Evolutionary conservation across 192 early-diverging fungal genomes (phyloP).

Genomic region (Jimgerdemannia lactiflua): DNA sequence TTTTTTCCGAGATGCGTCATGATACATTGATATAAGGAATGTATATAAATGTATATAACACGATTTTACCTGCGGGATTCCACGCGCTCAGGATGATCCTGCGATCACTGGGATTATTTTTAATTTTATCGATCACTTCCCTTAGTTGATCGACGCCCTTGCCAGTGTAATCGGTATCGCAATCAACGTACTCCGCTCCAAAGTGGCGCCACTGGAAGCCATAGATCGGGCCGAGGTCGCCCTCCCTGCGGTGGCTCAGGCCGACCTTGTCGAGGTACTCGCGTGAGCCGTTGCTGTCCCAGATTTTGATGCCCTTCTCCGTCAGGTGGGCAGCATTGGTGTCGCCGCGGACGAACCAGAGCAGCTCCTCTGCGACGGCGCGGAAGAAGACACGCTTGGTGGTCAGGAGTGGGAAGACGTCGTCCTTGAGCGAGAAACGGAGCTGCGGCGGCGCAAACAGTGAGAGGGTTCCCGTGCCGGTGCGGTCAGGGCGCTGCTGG

Average conservation of each 20-base stretch:
- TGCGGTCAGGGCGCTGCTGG: constrained; percentile 80
- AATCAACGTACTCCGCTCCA: constrained; percentile 85
- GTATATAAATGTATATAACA: not conserved
- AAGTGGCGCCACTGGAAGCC: constrained; percentile 99
- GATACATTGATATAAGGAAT: too few species aligned
- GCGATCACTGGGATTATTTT: constrained; percentile 81
- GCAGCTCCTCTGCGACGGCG: constrained; percentile 88
- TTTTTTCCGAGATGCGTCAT: not conserved
- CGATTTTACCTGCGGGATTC: constrained; percentile 85
- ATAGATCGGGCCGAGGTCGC: constrained; percentile 95
- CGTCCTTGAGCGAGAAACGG: constrained; percentile 76
- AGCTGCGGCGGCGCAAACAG: constrained; percentile 86
- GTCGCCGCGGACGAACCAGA: constrained; percentile 93
- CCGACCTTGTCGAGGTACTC: constrained; percentile 87
- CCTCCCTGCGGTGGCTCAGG: constrained; percentile 67
- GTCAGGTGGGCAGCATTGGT: constrained; percentile 78
- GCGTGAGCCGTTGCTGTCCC: constrained; percentile 91
- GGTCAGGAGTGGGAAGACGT: constrained; percentile 85
- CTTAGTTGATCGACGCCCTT: constrained; percentile 92
- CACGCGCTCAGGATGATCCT: constrained; percentile 95
- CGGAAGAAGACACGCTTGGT: constrained; percentile 95
- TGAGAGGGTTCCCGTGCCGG: constrained; percentile 81
- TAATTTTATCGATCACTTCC: constrained; percentile 84
- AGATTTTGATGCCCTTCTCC: constrained; percentile 75
- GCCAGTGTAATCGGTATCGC: constrained; percentile 84